Evolutionary conservation across 441 rosid species (phyloP).

Genomic region (Rhodomyrtus psidioides): DNA sequence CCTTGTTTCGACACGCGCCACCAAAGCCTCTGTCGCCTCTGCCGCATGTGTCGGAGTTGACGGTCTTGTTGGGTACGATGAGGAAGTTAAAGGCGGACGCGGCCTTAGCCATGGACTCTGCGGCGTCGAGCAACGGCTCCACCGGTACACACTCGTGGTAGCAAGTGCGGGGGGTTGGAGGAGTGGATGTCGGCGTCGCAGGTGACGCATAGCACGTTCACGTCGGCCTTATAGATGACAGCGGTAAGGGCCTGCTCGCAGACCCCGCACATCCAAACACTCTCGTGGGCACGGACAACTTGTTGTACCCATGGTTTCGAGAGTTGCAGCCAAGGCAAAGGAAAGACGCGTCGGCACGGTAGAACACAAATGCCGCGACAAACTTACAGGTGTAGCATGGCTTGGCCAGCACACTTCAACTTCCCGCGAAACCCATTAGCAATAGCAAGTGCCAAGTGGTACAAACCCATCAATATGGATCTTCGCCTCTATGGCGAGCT

Average conservation of each 20-base stretch:
- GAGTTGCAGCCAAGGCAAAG: slow-evolving; percentile 42
- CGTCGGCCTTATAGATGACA: slow-evolving; percentile 65
- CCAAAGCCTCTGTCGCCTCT: too few species aligned
- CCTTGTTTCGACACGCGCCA: background rate
- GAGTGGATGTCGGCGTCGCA: slow-evolving; percentile 66
- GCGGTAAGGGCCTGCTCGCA: slow-evolving; percentile 63
- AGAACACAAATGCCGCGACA: slow-evolving; percentile 34
- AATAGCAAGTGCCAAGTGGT: too few species aligned
- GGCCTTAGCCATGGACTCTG: slow-evolving; percentile 25
- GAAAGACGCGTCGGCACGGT: slow-evolving; percentile 40
- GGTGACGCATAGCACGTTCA: slow-evolving; percentile 44
- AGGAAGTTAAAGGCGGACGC: slow-evolving; percentile 22
- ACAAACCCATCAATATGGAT: too few species aligned
- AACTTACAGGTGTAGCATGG: slow-evolving; percentile 48
- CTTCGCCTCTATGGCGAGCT: too few species aligned
- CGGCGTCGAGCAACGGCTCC: slow-evolving; percentile 38
- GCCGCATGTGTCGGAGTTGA: background rate
- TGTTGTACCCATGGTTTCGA: slow-evolving; percentile 25
- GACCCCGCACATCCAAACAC: slow-evolving; percentile 51
- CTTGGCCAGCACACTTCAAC: slow-evolving; percentile 40
- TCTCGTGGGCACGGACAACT: slow-evolving; percentile 34
- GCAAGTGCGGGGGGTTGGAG: slow-evolving; percentile 25
- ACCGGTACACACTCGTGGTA: slow-evolving; percentile 54
- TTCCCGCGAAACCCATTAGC: slow-evolving; percentile 30
- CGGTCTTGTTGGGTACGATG: slow-evolving; percentile 3